A percentile compares a stretch with the other conserved stretches of the same genome.
Evolutionary conservation across 768 basidiomycete species (phyloP).

Genomic region (Fistulinella prunicolor): DNA sequence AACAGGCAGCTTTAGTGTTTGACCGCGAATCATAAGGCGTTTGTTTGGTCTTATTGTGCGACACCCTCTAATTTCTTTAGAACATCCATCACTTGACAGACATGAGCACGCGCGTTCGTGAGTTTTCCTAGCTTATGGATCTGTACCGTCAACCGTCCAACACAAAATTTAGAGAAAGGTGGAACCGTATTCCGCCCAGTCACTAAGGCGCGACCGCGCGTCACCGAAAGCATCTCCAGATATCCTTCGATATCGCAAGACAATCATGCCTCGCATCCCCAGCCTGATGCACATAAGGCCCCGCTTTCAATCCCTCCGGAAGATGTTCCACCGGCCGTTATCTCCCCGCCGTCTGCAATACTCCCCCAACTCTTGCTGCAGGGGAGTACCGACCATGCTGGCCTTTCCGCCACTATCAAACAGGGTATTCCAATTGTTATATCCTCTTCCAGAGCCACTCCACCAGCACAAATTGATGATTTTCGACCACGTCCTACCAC

Average conservation of each 20-base stretch:
- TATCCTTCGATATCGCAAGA: constrained; percentile 18
- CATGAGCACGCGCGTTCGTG: constrained; percentile 57
- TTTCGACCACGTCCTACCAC: neutral
- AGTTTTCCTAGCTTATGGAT: constrained; percentile 35
- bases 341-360: constrained; percentile 2
- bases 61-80: constrained; percentile 6
- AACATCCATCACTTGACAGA: neutral
- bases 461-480: constrained; percentile 1
- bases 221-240: constrained; percentile 22
- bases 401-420: constrained; percentile 2
- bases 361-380: constrained; percentile 11
- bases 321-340: neutral
- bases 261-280: constrained; percentile 5
- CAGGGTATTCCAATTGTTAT: constrained; percentile 17
- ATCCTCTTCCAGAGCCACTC: constrained; percentile 18
- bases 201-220: constrained; percentile 50
- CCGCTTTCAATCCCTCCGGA: neutral
- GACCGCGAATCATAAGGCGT: constrained; percentile 26
- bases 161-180: constrained; percentile 57
- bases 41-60: constrained; percentile 29
- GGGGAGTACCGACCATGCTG: neutral
- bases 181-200: constrained; percentile 68
- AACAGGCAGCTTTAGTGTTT: constrained; percentile 46
- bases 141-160: constrained; percentile 3
- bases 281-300: constrained; percentile 3